phyloP scores from a whole-genome alignment of 1,284 basidiomycete species.

The Ceratobasidium sp. region DNA sequence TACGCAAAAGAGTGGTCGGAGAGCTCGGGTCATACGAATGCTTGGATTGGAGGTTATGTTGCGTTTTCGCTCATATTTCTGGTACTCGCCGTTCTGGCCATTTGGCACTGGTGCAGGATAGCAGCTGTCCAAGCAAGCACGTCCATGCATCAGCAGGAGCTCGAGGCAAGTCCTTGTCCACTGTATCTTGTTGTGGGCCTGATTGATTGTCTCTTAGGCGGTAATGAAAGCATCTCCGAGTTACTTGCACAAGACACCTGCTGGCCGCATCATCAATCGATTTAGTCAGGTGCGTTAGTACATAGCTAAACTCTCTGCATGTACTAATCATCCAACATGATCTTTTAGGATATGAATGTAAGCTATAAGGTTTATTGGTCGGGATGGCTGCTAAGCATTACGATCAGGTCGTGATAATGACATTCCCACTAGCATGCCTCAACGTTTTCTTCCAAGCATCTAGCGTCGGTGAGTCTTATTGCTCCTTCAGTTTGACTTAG shows the following conservation, averaged over 20 bases:
- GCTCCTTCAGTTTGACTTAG: slow-evolving; percentile 42
- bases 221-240: slow-evolving; percentile 48
- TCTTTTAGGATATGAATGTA: slow-evolving; percentile 16
- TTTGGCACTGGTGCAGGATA: slow-evolving; percentile 48
- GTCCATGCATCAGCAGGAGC: slow-evolving; percentile 19
- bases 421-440: slow-evolving; percentile 50
- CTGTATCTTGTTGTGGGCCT: slow-evolving; percentile 40
- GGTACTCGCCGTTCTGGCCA: slow-evolving; percentile 39
- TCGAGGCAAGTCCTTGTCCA: neutral
- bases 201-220: slow-evolving; percentile 29
- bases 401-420: slow-evolving; percentile 49
- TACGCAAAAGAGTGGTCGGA: slow-evolving; percentile 49
- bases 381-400: neutral
- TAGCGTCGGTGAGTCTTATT: slow-evolving; percentile 49
- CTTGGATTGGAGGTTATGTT: slow-evolving; percentile 52
- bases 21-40: slow-evolving; percentile 19
- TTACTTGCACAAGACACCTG: slow-evolving; percentile 49
- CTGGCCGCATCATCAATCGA: slow-evolving; percentile 48
- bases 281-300: slow-evolving; percentile 38
- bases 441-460: slow-evolving; percentile 32
- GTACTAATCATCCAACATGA: neutral
- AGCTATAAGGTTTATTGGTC: neutral
- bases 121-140: slow-evolving; percentile 3
- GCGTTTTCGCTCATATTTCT: slow-evolving; percentile 51
- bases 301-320: neutral